Base-by-base conservation (phyloP, 805 yeast species). In the Teunomyces gatunensis region DNA sequence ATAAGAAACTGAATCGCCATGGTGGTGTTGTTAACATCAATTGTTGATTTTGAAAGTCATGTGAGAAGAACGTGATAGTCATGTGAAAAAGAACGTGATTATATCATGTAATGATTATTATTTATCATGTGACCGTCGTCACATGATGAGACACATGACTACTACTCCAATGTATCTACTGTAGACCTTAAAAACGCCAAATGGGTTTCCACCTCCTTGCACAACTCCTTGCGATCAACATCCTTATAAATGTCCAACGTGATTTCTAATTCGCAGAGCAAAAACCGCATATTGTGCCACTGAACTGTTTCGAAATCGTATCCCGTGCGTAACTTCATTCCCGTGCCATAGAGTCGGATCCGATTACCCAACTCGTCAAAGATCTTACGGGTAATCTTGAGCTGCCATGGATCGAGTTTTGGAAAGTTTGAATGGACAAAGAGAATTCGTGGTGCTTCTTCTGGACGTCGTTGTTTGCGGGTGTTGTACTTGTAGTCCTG, bases 1-100 rank as follows among this genome's bases (percentile, higher is more conserved):
- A 95, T 75, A 46, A 92, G 59, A 65, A 87, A 95, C 56, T 86
- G 86, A 49, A 94, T 79, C 9, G 86, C 84, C 95, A 87, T 87
- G 37, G 15, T 30, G 13, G 5, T 29, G 12, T 15, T 18, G 20
- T 18, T 18, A 18, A 18, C 20, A 18, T 18, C 20, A 18, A 18
- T 18, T 18, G 20, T 18, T 18, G 20, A 4, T 18, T 18, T 18
- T 18, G 20, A 18, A 18, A 18, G 20, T 18, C 20, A 18, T 18
- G 20, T 18, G 20, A 18, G 3, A 18, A 18, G 4, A 18, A 18
- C 20, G 20, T 18, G 20, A 18, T 18, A n/a, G 20, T 18, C 20
- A 18, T 18, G 20, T 18, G 20, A 18, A 18, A 18, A 18, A 18
- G 4, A 18, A 18, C 20, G 20, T 18, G 20, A 18, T 18, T 18